phyloP scores from a whole-genome alignment of 805 yeast genomes.

The Jamesozyma piceae region DNA sequence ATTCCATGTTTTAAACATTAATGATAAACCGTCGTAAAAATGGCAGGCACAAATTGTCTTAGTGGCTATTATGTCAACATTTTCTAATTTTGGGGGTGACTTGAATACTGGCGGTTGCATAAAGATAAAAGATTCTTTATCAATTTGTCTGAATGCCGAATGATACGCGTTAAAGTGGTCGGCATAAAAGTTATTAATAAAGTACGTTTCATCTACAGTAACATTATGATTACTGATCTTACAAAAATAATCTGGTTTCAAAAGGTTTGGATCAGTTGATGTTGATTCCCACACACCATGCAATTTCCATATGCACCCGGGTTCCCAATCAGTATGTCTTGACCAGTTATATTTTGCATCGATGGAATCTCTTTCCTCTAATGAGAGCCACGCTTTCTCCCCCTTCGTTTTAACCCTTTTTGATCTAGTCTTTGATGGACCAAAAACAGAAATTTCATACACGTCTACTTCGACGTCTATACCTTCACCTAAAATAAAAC shows the following conservation, averaged over 20 bases:
- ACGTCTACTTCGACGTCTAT: constrained; percentile 54
- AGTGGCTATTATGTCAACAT: constrained; percentile 45
- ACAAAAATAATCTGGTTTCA: constrained; percentile 45
- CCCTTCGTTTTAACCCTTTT: constrained; percentile 58
- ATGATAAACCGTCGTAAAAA: constrained; percentile 88
- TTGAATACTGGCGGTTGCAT: constrained; percentile 78
- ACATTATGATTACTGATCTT: constrained; percentile 21
- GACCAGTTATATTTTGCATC: constrained; percentile 66
- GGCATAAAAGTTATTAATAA: constrained; percentile 57
- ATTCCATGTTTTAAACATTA: constrained; percentile 89
- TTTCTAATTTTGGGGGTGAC: constrained; percentile 58
- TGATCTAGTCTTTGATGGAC: constrained; percentile 60
- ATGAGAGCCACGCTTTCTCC: constrained; percentile 55
- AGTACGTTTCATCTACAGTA: constrained; percentile 41
- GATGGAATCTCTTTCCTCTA: constrained; percentile 32
- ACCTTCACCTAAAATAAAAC: constrained; percentile 74
- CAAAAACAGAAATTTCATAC: constrained; percentile 63
- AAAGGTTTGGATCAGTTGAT: constrained; percentile 27
- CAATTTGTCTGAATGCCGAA: constrained; percentile 37
- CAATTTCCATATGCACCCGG: constrained; percentile 78
- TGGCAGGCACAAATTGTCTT: constrained; percentile 76
- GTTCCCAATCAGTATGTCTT: constrained; percentile 53
- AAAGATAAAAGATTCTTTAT: constrained; percentile 44
- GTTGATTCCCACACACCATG: constrained; percentile 65
- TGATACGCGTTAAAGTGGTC: constrained; percentile 49